Evolutionary conservation across 2,329 filamentous ascomycete species (phyloP), one percentile per base, ranked within the genome.

Genomic region (Xylariomycetidae sp.): DNA sequence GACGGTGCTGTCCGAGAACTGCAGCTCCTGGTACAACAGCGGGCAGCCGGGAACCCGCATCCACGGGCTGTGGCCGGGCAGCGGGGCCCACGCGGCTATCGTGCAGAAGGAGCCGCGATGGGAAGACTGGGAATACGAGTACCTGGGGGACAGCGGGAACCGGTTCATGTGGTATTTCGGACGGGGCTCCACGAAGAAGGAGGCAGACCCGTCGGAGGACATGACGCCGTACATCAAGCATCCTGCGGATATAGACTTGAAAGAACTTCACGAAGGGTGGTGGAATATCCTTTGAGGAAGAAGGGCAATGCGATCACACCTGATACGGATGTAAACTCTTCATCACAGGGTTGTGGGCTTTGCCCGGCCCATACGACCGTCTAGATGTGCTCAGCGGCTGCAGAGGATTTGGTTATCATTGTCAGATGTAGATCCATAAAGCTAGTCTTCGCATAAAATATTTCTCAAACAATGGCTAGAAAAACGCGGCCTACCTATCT

Each of bases 1-100:
- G 15, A 77, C 72, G 0, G 72, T 77, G 2, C 56, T 81, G 36
- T 66, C 69, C 0, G 76, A 81, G 33, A 72, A 75, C 36, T 87
- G 82, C 53, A 77, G 73, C 25, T 82, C 76, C 0, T 87, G 83
- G 83, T 83, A 82, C 38, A 87, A 87, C 39, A 77, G 82, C 10
- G 77, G 77, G 0, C 60, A 61, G 5, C 72, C 80, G 0, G 81
- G 80, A 0, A 72, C 67, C 0, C 63, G 80, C 4, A 77, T 87
- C 16, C 78, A 84, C 41, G 82, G 80, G 0, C 51, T 84, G 6
- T 88, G 82, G 74, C 83, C 82, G 0, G 82, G 82, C 0, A 82
- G 77, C 44, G 80, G 79, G 1, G 64, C 72, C 0, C 77, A 83
- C 45, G 60, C 77, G 19, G 79, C 78, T 3, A 66, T 74, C 11